phyloP scores from a whole-genome alignment of 768 basidiomycete species.

The Xerocomus brunneocitrinus region DNA sequence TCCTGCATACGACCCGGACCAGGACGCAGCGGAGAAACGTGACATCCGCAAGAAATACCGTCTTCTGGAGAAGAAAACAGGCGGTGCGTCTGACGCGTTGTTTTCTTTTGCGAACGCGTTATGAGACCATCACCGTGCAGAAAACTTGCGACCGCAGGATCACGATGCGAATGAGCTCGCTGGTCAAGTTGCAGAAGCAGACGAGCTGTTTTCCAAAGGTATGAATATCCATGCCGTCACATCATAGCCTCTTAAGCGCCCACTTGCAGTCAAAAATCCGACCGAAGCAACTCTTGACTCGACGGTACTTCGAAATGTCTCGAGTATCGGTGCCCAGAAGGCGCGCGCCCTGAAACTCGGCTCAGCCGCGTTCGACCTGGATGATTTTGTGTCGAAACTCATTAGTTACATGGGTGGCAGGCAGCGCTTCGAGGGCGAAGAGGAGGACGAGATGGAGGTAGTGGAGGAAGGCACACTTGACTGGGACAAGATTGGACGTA shows the following conservation, averaged over 20 bases:
- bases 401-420: conserved; percentile 73
- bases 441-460: conserved; percentile 51
- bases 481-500: conserved; percentile 85
- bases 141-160: conserved; percentile 50
- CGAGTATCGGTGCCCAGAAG: conserved; percentile 76
- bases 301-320: conserved; percentile 67
- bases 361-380: conserved; percentile 83
- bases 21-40: conserved; percentile 77
- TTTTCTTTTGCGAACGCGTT: neutral
- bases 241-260: neutral
- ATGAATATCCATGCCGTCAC: conserved; percentile 5
- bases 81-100: conserved; percentile 43
- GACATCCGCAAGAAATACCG: conserved; percentile 71
- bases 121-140: conserved; percentile 23
- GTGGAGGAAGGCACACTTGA: conserved; percentile 52
- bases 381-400: conserved; percentile 81
- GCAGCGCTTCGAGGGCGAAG: conserved; percentile 41
- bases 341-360: conserved; percentile 91
- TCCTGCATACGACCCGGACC: conserved; percentile 74
- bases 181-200: conserved; percentile 51
- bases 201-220: conserved; percentile 65
- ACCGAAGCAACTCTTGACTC: conserved; percentile 92
- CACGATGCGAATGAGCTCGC: conserved; percentile 53
- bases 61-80: conserved; percentile 53
- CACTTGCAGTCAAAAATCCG: conserved; percentile 62